A percentile compares a stretch with the other conserved stretches of the same genome.
Evolutionary conservation across 2,329 filamentous ascomycete species (phyloP).

Genomic region (Fusarium decemcellulare): DNA sequence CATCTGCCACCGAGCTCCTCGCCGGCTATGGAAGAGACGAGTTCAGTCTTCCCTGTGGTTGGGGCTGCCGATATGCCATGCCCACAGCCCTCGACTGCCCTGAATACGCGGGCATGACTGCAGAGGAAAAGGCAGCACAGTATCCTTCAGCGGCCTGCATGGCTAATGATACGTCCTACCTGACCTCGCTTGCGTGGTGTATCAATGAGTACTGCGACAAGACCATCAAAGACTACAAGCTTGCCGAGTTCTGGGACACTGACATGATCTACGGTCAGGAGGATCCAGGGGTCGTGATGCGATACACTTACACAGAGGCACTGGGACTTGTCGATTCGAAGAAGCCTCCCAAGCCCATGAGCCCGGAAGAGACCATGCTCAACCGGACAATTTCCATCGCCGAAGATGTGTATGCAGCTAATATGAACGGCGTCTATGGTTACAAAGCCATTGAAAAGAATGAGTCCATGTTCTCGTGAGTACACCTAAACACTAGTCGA

Average conservation of each 20-base stretch:
- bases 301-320: slow-evolving; percentile 32
- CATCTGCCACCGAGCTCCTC: slow-evolving; percentile 24
- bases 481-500: not conserved
- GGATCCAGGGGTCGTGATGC: slow-evolving; percentile 9
- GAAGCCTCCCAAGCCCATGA: slow-evolving; percentile 10
- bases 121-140: slow-evolving; percentile 25
- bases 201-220: slow-evolving; percentile 23
- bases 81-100: slow-evolving; percentile 39
- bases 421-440: slow-evolving; percentile 27
- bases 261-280: slow-evolving; percentile 30
- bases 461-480: slow-evolving; percentile 40
- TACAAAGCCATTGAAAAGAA: slow-evolving; percentile 14
- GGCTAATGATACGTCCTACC: slow-evolving; percentile 25
- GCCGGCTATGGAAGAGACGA: slow-evolving; percentile 35
- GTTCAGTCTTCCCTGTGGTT: slow-evolving; percentile 25
- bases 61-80: slow-evolving; percentile 33
- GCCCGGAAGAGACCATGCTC: not conserved
- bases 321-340: slow-evolving; percentile 23
- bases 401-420: slow-evolving; percentile 11
- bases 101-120: slow-evolving; percentile 36
- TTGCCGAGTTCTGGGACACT: slow-evolving; percentile 37
- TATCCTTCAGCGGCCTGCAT: slow-evolving; percentile 36
- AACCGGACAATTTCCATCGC: slow-evolving; percentile 36
- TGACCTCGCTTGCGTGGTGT: slow-evolving; percentile 43
- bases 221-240: slow-evolving; percentile 4